Conservation (phyloP, 495 filamentous ascomycete species). For the Xylaria longipes region DNA sequence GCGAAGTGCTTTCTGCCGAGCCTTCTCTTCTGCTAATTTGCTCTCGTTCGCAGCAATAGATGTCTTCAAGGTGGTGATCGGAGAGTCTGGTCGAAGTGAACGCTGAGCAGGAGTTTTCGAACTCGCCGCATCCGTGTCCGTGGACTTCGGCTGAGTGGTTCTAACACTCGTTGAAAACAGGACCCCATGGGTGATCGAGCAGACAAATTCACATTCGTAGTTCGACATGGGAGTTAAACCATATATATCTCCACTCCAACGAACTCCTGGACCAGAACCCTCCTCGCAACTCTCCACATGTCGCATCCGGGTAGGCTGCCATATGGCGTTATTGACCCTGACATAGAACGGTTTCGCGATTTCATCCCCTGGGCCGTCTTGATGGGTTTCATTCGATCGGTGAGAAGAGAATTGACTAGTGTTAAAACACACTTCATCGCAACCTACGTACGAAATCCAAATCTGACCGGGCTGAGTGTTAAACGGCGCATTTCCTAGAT, state of each 20-base stretch:
- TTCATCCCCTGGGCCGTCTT: slow-evolving; percentile 61
- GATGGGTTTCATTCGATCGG: slow-evolving; percentile 45
- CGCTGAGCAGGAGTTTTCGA: slow-evolving; percentile 58
- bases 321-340: slow-evolving; percentile 84
- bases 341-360: slow-evolving; percentile 80
- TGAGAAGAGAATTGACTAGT: slow-evolving; percentile 66
- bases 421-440: slow-evolving; percentile 82
- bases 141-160: slow-evolving; percentile 72
- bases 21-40: slow-evolving; percentile 78
- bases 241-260: slow-evolving; percentile 85
- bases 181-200: slow-evolving; percentile 71
- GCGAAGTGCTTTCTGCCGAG: slow-evolving; percentile 73
- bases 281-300: slow-evolving; percentile 62
- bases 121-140: slow-evolving; percentile 60
- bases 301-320: slow-evolving; percentile 80
- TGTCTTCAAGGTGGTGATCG: slow-evolving; percentile 84
- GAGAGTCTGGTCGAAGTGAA: slow-evolving; percentile 78
- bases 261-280: slow-evolving; percentile 47
- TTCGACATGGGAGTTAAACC: slow-evolving; percentile 85
- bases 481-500: slow-evolving; percentile 81
- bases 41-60: slow-evolving; percentile 81
- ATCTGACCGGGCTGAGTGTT: slow-evolving; percentile 73
- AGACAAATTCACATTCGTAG: slow-evolving; percentile 85
- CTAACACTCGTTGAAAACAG: slow-evolving; percentile 81
- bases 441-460: slow-evolving; percentile 86